A percentile compares a stretch with the other conserved stretches of the same genome.
phyloP scores from a whole-genome alignment of 1,284 basidiomycete genomes.

The Austroboletus olivaceoglutinosus region DNA sequence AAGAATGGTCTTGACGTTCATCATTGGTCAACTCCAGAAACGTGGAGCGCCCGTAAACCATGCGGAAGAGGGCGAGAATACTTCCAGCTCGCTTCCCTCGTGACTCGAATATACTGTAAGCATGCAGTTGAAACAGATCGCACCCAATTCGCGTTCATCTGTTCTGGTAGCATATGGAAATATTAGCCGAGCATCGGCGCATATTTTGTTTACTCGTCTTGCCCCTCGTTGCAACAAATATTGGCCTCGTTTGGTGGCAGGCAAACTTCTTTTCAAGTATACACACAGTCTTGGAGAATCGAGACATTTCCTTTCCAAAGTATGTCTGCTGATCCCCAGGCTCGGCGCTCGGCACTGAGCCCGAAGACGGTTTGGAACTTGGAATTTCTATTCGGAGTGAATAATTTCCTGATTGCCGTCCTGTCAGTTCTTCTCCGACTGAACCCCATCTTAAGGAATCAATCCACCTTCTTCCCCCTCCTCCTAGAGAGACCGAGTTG shows the following conservation, averaged over 20 bases:
- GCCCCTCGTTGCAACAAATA: conserved; percentile 52
- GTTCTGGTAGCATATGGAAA: conserved; percentile 75
- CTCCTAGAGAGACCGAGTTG: neutral
- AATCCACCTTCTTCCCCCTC: neutral
- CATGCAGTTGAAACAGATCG: conserved; percentile 1
- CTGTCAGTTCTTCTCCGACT: conserved; percentile 5
- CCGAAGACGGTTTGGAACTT: conserved; percentile 76
- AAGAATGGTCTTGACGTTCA: conserved; percentile 34
- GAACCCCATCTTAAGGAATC: conserved; percentile 48
- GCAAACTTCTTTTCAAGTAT: conserved; percentile 43
- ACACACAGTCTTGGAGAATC: conserved; percentile 59
- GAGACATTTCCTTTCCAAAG: conserved; percentile 51
- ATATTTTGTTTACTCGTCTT: conserved; percentile 85
- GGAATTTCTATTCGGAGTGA: conserved; percentile 83
- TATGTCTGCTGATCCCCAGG: conserved; percentile 88
- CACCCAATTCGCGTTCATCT: neutral
- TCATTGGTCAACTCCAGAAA: conserved; percentile 36
- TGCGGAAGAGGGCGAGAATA: conserved; percentile 91
- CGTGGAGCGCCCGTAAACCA: conserved; percentile 62
- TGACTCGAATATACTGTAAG: conserved; percentile 76
- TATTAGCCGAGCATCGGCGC: conserved; percentile 64
- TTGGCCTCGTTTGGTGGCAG: conserved; percentile 32
- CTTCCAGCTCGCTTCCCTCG: conserved; percentile 67
- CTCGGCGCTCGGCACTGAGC: conserved; percentile 62
- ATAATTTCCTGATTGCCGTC: conserved; percentile 18